Evolutionary conservation across 768 basidiomycete genomes (phyloP).

Genomic region (Lactifluus subvellereus): DNA sequence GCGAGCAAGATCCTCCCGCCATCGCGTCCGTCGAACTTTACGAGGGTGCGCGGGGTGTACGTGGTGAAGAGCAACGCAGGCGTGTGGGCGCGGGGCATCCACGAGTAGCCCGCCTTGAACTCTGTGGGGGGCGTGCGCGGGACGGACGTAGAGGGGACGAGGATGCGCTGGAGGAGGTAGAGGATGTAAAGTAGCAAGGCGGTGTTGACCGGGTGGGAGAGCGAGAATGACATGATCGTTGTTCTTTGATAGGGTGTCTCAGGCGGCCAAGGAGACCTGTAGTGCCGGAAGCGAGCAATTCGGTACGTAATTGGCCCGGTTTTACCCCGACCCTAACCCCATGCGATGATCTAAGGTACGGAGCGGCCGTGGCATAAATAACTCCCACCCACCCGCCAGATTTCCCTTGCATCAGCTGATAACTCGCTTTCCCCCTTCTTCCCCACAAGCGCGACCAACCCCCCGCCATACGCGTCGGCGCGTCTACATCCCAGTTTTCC

Average conservation of each 20-base stretch:
- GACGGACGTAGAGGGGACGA: slow-evolving; percentile 59
- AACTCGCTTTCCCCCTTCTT: neutral
- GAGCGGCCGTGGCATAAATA: neutral
- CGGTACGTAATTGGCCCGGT: too few species aligned
- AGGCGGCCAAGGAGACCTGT: too few species aligned
- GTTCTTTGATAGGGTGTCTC: too few species aligned
- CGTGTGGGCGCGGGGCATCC: slow-evolving; percentile 82
- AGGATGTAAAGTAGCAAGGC: slow-evolving; percentile 73
- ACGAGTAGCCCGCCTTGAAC: slow-evolving; percentile 83
- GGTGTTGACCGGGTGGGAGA: slow-evolving; percentile 73
- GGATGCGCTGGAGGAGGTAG: slow-evolving; percentile 66
- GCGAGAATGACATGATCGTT: slow-evolving; percentile 34
- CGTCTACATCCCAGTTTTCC: neutral
- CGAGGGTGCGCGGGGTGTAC: slow-evolving; percentile 74
- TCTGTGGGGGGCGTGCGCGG: slow-evolving; percentile 52
- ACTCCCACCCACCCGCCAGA: too few species aligned
- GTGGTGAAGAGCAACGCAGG: slow-evolving; percentile 70
- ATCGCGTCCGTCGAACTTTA: slow-evolving; percentile 57
- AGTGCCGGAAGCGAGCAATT: too few species aligned
- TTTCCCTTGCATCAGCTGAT: neutral
- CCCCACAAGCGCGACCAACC: neutral
- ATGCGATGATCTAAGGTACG: neutral
- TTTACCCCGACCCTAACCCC: neutral
- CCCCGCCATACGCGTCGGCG: neutral
- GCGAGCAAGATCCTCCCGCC: slow-evolving; percentile 76